Evolutionary conservation across 2,329 filamentous ascomycete species (phyloP).

Genomic region (Amesomyces nigricolor): DNA sequence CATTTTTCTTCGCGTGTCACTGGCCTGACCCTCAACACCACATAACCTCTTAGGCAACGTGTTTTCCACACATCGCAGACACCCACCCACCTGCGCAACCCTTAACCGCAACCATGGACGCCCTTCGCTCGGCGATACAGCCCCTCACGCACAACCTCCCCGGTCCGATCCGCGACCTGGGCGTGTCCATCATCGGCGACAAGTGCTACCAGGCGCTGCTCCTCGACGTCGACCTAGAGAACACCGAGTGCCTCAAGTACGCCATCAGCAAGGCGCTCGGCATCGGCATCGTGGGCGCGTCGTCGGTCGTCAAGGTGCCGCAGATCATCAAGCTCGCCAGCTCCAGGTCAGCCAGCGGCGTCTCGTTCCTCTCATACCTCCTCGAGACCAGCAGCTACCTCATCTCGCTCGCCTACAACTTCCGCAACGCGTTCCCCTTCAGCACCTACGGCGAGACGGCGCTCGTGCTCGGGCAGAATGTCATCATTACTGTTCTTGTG

Average conservation of each 20-base stretch:
- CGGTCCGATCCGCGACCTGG: conserved; percentile 65
- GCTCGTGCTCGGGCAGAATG: conserved; percentile 86
- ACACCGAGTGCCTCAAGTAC: conserved; percentile 77
- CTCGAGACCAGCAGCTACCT: conserved; percentile 86
- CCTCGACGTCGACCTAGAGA: conserved; percentile 73
- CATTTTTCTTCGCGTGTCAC: neutral
- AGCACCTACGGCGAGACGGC: conserved; percentile 95
- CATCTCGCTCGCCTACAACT: conserved; percentile 87
- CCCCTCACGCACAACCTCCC: conserved; percentile 71
- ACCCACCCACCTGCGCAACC: neutral
- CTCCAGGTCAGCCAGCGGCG: conserved; percentile 73
- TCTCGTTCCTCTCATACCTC: conserved; percentile 85
- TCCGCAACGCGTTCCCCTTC: conserved; percentile 87
- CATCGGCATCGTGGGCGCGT: conserved; percentile 86
- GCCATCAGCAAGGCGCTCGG: conserved; percentile 89
- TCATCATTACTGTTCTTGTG: conserved; percentile 81
- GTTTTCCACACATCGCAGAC: neutral
- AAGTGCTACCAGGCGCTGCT: conserved; percentile 82
- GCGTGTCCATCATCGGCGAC: conserved; percentile 72
- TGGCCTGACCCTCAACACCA: neutral
- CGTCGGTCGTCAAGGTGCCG: conserved; percentile 89
- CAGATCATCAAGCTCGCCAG: conserved; percentile 89
- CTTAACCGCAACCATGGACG: conserved; percentile 47
- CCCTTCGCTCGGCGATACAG: conserved; percentile 54
- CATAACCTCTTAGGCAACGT: neutral